phyloP scores from a whole-genome alignment of 345 rosid species.

The Moringa oleifera region DNA sequence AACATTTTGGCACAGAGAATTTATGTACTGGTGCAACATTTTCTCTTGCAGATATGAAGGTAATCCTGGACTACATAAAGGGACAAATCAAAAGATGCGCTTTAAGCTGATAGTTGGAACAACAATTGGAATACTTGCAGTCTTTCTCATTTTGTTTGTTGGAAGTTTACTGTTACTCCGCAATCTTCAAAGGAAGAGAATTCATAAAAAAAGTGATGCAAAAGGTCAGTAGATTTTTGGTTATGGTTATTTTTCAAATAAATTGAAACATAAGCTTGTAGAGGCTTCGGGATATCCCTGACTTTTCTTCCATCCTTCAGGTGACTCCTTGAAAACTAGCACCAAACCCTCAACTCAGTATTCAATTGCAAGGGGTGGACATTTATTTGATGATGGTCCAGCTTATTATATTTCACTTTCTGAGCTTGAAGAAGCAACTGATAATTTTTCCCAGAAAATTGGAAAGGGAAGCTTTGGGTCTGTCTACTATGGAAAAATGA shows the following conservation, averaged over 20 bases:
- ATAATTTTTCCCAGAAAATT: conserved; percentile 61
- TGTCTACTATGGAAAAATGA: conserved; percentile 90
- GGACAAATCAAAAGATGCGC: conserved; percentile 32
- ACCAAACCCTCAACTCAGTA: conserved; percentile 44
- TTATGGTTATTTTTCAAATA: conserved; percentile 3
- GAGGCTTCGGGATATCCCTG: conserved; percentile 4
- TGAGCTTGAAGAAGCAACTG: conserved; percentile 77
- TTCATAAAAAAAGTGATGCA: conserved; percentile 26
- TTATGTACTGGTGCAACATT: neutral
- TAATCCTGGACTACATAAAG: conserved; percentile 58
- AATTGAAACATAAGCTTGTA: too few relatives aligned
- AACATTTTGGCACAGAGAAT: conserved; percentile 1
- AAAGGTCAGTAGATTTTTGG: conserved; percentile 38
- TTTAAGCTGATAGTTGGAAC: conserved; percentile 50
- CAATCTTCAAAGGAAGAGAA: conserved; percentile 27
- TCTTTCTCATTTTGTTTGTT: conserved; percentile 42
- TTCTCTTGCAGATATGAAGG: conserved; percentile 49
- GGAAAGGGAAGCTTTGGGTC: conserved; percentile 96
- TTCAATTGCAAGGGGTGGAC: conserved; percentile 58
- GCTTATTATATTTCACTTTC: conserved; percentile 67
- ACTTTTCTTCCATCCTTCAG: conserved; percentile 30
- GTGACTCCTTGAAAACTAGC: conserved; percentile 37
- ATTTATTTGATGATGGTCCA: conserved; percentile 70
- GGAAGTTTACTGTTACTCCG: conserved; percentile 45
- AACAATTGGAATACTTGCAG: conserved; percentile 19